Base-by-base conservation (phyloP, 768 basidiomycete species). In the Tricholoma saponaceum region DNA sequence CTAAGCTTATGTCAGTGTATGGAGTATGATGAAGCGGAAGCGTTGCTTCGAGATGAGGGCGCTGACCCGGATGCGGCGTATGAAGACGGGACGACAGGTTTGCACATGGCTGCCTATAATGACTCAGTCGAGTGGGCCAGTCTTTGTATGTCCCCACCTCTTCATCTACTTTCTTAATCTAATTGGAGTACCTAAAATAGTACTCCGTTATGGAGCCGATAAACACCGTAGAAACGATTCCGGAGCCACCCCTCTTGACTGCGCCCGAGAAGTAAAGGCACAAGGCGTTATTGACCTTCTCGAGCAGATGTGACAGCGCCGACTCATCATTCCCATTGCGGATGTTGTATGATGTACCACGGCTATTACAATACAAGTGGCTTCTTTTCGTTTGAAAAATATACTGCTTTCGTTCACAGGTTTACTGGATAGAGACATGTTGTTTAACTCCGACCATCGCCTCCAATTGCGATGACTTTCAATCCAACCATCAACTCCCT, bases 21-120 rank as follows among this genome's bases (percentile, higher is more conserved):
- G 22, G 47, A 60, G 2, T 44, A 28, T 2, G 59, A 57, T 9
- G 56, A 57, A 6, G 59, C 59, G 5, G 59, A 60, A 46, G 47
- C 44, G 35, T 43, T 60, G 30, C 16, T 60, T 14, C 54, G 22
- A 16, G 59, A 60, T 7, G 39, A 55, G 3, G 56, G 56, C 18
- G 46, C 20, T 9, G 52, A 54, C 46, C 59, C 59, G 5, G 51
- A 60, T 58, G 52, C 52, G 26, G 52, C 47, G 10, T 60, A 55
- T 39, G 51, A 58, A 32, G 59, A 60, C 9, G 59, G 59, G 51
- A 60, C 52, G 20, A 60, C 59, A n/a, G 59, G 59, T 16, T 57
- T 60, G 33, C 59, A 60, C 25, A 57, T 41, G 39, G 39, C 39
- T 20, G 18, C 18, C 7, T 18, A 18, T 20, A 41, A 41, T 18